phyloP scores from a whole-genome alignment of 2,329 filamentous ascomycete genomes.

The Xylaria polymorpha region DNA sequence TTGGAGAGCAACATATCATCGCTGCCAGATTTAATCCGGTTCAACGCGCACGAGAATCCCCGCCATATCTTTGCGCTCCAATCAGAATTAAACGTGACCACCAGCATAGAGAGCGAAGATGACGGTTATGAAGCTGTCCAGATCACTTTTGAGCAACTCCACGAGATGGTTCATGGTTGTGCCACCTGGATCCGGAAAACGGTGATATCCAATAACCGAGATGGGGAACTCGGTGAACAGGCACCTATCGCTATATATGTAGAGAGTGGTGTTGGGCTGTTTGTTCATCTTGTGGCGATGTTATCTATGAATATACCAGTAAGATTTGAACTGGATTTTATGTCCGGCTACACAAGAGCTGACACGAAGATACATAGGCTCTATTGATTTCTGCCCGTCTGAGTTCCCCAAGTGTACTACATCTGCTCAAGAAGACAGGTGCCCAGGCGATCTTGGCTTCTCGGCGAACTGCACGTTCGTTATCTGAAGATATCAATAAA shows the following conservation, averaged over 20 bases:
- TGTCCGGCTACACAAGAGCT: not conserved
- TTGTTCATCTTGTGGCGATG: slow-evolving; percentile 37
- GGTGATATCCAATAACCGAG: not conserved
- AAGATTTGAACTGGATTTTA: not conserved
- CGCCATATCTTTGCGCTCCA: slow-evolving; percentile 40
- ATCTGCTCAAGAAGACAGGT: slow-evolving; percentile 27
- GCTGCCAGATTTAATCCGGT: slow-evolving; percentile 40
- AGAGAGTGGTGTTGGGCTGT: slow-evolving; percentile 37
- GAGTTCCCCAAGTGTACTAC: slow-evolving; percentile 26
- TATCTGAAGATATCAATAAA: slow-evolving; percentile 8
- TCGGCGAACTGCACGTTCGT: not conserved
- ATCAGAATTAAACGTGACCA: slow-evolving; percentile 16
- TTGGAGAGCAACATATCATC: slow-evolving; percentile 32
- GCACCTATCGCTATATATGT: slow-evolving; percentile 35
- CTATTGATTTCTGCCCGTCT: slow-evolving; percentile 44
- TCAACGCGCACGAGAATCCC: slow-evolving; percentile 39
- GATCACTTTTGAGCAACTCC: slow-evolving; percentile 33
- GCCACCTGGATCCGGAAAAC: slow-evolving; percentile 29
- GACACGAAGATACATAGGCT: slow-evolving; percentile 15
- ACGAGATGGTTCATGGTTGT: slow-evolving; percentile 25
- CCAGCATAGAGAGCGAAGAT: not conserved
- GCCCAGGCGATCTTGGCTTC: slow-evolving; percentile 16
- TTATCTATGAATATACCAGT: slow-evolving; percentile 34
- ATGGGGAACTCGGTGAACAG: not conserved
- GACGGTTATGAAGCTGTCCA: slow-evolving; percentile 18